Percentiles rank a stretch among this genome's conserved stretches.
These are phyloP conservation scores for Candida sp. DNA, from an alignment of 1,139 yeast species.

Conservation along the genomic window DNA sequence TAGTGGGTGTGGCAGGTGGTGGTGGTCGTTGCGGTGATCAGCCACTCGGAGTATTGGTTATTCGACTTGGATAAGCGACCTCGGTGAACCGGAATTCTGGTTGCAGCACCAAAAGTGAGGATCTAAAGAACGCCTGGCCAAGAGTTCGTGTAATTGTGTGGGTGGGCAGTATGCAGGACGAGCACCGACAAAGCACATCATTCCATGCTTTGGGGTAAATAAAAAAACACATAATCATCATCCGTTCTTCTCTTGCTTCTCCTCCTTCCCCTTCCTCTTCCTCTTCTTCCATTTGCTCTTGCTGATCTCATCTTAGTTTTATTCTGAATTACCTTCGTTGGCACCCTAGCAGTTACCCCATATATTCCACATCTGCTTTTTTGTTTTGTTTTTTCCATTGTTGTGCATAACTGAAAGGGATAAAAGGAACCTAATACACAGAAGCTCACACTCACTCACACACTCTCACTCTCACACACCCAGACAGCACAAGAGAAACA, in stretches of 20 bases:
- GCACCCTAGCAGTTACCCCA: background rate
- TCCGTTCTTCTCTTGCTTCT: too few relatives aligned
- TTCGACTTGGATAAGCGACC: background rate
- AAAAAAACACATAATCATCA: too few relatives aligned
- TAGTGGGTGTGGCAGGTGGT: background rate
- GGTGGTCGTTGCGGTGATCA: background rate
- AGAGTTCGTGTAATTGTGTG: background rate
- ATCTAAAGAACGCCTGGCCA: background rate
- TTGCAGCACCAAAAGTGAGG: background rate
- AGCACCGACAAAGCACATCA: too few relatives aligned
- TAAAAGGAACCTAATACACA: background rate
- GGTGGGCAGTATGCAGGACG: background rate
- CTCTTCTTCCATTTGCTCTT: background rate
- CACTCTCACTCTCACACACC: background rate
- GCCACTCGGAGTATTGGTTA: background rate
- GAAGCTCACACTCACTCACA: too few relatives aligned
- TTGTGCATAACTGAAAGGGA: background rate
- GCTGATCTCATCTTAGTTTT: background rate
- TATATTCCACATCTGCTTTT: background rate
- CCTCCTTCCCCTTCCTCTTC: background rate
- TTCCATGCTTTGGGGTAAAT: too few relatives aligned
- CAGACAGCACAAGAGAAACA: background rate
- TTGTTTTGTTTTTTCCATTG: background rate
- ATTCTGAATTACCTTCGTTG: background rate
- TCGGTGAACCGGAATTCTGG: background rate